Conservation (phyloP, 2,329 filamentous ascomycete genomes). For the Verticillium alfalfae region DNA sequence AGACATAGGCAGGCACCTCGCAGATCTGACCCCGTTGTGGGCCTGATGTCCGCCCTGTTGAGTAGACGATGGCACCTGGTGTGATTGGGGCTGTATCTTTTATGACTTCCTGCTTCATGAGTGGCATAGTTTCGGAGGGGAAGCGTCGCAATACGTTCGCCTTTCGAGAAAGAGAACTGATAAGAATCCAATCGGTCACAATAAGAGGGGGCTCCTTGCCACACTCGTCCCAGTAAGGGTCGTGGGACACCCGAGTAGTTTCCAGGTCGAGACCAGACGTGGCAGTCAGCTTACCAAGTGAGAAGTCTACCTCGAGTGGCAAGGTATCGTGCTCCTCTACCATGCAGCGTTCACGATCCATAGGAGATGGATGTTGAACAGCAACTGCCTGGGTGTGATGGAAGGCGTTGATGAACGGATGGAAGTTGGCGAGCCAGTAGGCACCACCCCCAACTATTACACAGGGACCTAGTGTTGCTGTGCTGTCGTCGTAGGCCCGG, state of each 20-base stretch:
- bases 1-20: slow-evolving; percentile 36
- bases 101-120: slow-evolving; percentile 24
- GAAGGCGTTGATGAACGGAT: slow-evolving; percentile 33
- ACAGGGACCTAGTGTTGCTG: slow-evolving; percentile 35
- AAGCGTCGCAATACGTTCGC: slow-evolving; percentile 36
- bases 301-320: slow-evolving; percentile 18
- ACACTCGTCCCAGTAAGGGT: slow-evolving; percentile 37
- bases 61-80: slow-evolving; percentile 29
- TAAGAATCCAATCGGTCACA: slow-evolving; percentile 38
- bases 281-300: slow-evolving; percentile 28
- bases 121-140: slow-evolving; percentile 25
- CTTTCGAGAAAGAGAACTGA: slow-evolving; percentile 24
- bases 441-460: slow-evolving; percentile 27
- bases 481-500: slow-evolving; percentile 24
- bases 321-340: slow-evolving; percentile 30
- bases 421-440: slow-evolving; percentile 38
- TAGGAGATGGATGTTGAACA: slow-evolving; percentile 34
- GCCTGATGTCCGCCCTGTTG: slow-evolving; percentile 37
- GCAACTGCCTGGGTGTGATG: slow-evolving; percentile 17
- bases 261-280: slow-evolving; percentile 35
- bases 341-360: slow-evolving; percentile 29
- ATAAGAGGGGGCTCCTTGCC: slow-evolving; percentile 32
- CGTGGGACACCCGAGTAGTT: slow-evolving; percentile 36
- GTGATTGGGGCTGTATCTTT: slow-evolving; percentile 20
- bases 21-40: slow-evolving; percentile 34